A percentile compares a stretch with the other conserved stretches of the same genome.
Conservation (phyloP, 2,329 filamentous ascomycete species). For the Xylariaceae sp. region DNA sequence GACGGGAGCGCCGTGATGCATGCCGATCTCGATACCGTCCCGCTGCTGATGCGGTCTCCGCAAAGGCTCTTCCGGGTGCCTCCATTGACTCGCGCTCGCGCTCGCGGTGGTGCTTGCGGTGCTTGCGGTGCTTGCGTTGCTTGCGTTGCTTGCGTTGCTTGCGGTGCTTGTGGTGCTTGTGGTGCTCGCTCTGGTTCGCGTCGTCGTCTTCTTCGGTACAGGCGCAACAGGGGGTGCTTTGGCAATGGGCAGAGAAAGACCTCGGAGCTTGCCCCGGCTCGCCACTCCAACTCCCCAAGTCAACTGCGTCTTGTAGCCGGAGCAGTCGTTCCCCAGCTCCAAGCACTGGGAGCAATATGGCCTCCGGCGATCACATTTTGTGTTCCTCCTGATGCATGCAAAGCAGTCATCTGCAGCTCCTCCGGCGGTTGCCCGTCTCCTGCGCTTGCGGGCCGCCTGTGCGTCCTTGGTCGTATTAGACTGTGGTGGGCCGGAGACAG, state of each 20-base stretch:
- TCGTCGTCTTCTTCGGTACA: conserved; percentile 43
- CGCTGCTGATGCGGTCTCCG: conserved; percentile 33
- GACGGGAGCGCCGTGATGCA: conserved; percentile 39
- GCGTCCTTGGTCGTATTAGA: conserved; percentile 45
- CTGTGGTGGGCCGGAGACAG: conserved; percentile 42
- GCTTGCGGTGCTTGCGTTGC: too few relatives aligned
- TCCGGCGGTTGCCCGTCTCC: conserved; percentile 80
- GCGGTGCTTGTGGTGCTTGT: conserved; percentile 1
- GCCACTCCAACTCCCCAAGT: conserved; percentile 96
- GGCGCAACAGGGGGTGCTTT: conserved; percentile 52
- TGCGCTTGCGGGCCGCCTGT: conserved; percentile 59
- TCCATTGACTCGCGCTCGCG: conserved; percentile 37
- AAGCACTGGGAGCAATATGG: conserved; percentile 95
- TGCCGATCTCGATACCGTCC: conserved; percentile 35
- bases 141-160: too few relatives aligned
- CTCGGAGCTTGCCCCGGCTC: conserved; percentile 88
- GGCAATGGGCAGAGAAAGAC: conserved; percentile 69
- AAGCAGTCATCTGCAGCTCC: conserved; percentile 95
- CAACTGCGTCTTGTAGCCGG: conserved; percentile 91
- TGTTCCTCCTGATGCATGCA: conserved; percentile 75
- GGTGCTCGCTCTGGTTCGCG: conserved; percentile 43
- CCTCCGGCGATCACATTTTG: conserved; percentile 83
- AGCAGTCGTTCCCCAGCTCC: conserved; percentile 85
- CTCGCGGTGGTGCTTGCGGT: too few relatives aligned
- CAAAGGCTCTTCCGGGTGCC: conserved; percentile 34